Evolutionary conservation across 2,329 filamentous ascomycete species (phyloP).

Genomic region (Fusarium nodosum): DNA sequence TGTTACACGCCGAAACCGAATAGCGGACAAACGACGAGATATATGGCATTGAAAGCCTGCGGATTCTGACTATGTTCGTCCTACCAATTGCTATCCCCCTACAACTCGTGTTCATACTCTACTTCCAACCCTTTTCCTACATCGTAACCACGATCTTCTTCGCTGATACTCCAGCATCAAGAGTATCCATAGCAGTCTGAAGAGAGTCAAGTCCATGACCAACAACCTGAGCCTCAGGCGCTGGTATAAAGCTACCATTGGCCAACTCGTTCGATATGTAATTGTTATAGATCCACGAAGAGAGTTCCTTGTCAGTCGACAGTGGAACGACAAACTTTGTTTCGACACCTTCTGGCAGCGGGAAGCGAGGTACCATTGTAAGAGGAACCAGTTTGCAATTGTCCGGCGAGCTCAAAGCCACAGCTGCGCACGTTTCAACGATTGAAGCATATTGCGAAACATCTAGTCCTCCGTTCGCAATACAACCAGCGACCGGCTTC

Average conservation of each 20-base stretch:
- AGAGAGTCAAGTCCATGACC: constrained; percentile 10
- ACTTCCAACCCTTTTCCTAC: not conserved
- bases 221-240: not conserved
- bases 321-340: constrained; percentile 22
- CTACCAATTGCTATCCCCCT: not conserved
- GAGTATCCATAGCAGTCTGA: constrained; percentile 7
- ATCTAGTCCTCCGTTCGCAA: constrained; percentile 17
- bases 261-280: constrained; percentile 4
- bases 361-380: constrained; percentile 18
- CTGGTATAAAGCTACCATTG: constrained; percentile 11
- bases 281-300: constrained; percentile 12
- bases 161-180: constrained; percentile 14
- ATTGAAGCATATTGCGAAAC: constrained; percentile 9
- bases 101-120: not conserved
- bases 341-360: constrained; percentile 11
- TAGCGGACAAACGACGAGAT: too few relatives aligned
- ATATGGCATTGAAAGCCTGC: not conserved
- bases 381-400: constrained; percentile 17
- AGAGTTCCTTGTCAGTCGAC: constrained; percentile 3
- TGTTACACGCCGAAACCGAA: not conserved
- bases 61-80: not conserved
- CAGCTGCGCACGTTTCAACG: constrained; percentile 14
- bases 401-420: constrained; percentile 12
- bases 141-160: constrained; percentile 23
- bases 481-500: constrained; percentile 8